Evolutionary conservation across 108 stramenopile species (phyloP), one percentile per base, ranked within the genome.

Genomic region (Nannochloropsis gaditana): DNA sequence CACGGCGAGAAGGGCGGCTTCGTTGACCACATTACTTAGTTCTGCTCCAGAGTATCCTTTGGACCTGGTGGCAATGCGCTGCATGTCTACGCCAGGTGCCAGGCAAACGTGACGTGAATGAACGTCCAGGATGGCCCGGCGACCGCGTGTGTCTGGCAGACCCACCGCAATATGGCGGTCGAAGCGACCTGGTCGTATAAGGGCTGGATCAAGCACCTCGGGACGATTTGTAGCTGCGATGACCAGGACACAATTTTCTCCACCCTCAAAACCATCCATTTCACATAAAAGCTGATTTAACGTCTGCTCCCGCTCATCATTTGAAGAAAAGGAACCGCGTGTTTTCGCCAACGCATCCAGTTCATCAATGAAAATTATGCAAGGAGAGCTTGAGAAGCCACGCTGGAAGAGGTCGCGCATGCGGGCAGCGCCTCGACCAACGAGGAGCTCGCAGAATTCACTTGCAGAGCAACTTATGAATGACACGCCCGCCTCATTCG

Each of bases 251-350:
- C 45, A 6, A 42, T 11, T 21, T 15, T 44, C 82, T 9, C 21
- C 44, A n/a, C 80, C n/a, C 21, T 93, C 88, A 83, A 98, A 96
- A 2, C 97, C 97, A 91, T 98, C 97, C 95, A 98, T 95, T 92
- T 95, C 94, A 15, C 94, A 96, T 44, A 98, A 82, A 9, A 98
- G 92, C 84, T 95, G 95, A 92, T 98, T 98, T 84, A 98, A 86
- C 19, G 97, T 97, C 85, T 96, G 94, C 81, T 98, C 97, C 80
- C 95, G 91, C 86, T 98, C 97, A 86, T 96, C 96, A 85, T 94
- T 94, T 21, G 83, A 59, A 82, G 90, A 88, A 82, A 91, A 84
- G 17, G 93, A 93, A 5, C 92, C 92, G n/a, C 91, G 88, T 9
- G 86, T 44, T 79, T 88, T 90, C 11, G 89, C 90, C 45, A 90